Percentiles rank a stretch among this genome's conserved stretches.
phyloP scores from a whole-genome alignment of 192 early-diverging fungal species.

The Borealophlyctis nickersoniae region DNA sequence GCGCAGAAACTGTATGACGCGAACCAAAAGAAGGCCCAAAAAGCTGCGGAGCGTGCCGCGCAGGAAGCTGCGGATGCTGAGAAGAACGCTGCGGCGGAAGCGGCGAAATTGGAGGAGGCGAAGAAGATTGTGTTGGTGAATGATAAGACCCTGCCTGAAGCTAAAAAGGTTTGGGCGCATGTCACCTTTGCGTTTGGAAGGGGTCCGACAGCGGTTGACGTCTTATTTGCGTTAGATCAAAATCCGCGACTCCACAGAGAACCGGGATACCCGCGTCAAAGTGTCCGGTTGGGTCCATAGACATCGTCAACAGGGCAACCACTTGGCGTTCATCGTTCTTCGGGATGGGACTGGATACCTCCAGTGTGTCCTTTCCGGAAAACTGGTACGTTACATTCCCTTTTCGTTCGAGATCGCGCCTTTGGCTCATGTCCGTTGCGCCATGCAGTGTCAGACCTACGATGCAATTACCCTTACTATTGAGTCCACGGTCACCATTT shows the following conservation, averaged over 20 bases:
- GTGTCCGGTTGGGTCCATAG: conserved; percentile 96
- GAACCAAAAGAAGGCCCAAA: conserved; percentile 61
- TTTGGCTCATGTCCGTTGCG: background rate
- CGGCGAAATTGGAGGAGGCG: conserved; percentile 74
- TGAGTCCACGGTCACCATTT: conserved; percentile 90
- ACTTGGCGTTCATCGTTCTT: conserved; percentile 87
- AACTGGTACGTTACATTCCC: conserved; percentile 54
- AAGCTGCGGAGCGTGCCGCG: conserved; percentile 35
- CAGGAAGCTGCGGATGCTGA: conserved; percentile 49
- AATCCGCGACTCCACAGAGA: conserved; percentile 59
- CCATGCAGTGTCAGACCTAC: conserved; percentile 86
- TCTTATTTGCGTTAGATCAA: conserved; percentile 61
- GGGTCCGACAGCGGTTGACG: background rate
- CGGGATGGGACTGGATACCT: conserved; percentile 93
- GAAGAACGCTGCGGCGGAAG: conserved; percentile 61
- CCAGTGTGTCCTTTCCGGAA: conserved; percentile 87
- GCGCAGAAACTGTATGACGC: conserved; percentile 76
- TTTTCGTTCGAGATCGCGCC: background rate
- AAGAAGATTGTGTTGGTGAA: conserved; percentile 73
- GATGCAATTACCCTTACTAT: conserved; percentile 89
- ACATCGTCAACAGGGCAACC: conserved; percentile 91
- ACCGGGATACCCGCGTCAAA: conserved; percentile 75
- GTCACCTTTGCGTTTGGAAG: too few relatives aligned
- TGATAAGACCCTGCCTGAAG: conserved; percentile 70
- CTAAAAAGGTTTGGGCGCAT: conserved; percentile 52